Evolutionary conservation across 73 alveolate species (phyloP), one percentile per base, ranked within the genome.

Genomic region (Loxodes magnus): DNA sequence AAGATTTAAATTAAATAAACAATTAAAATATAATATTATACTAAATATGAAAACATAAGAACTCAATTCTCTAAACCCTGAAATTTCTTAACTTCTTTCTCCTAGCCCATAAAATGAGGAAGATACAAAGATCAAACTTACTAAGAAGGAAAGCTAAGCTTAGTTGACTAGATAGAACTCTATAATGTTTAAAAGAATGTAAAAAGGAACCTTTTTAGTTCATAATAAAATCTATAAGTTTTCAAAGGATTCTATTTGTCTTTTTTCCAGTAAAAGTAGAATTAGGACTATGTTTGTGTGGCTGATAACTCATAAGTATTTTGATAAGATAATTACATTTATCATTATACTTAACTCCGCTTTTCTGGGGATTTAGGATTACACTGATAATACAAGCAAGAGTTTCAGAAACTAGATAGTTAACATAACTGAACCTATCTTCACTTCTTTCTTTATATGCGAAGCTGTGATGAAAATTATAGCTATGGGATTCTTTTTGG

Each of bases 351-450:
- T 39, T 25, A 60, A 60, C 30, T 60, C 74, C 6, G 15, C 49
- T 35, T 30, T 60, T 35, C 55, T 60, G 10, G 74, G 74, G 7
- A 25, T 60, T 3, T 6, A 46, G 21, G 74, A 60, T 24, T 60
- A 60, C 54, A 26, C 53, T 4, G 59, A 30, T 24, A 46, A 10
- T 4, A 56, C 31, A 20, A 30, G 33, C 29, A 30, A 44, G 17
- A 16, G 54, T 4, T 55, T 43, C 43, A 37, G 68, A 22, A 55
- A 55, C 24, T 3, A 55, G 43, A 43, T 38, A n/a, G 39, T 38
- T 3, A 56, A 37, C 12, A 5, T 22, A 7, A 14, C 68, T 14
- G 68, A 55, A 22, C 28, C 57, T 37, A 4, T 26, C 21, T 55
- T 55, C 50, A 55, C 68, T 19, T 28, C 20, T 2, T 27, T 37